Conservation (phyloP, 140 eudicot genomes). For the Senecio squalidus region DNA sequence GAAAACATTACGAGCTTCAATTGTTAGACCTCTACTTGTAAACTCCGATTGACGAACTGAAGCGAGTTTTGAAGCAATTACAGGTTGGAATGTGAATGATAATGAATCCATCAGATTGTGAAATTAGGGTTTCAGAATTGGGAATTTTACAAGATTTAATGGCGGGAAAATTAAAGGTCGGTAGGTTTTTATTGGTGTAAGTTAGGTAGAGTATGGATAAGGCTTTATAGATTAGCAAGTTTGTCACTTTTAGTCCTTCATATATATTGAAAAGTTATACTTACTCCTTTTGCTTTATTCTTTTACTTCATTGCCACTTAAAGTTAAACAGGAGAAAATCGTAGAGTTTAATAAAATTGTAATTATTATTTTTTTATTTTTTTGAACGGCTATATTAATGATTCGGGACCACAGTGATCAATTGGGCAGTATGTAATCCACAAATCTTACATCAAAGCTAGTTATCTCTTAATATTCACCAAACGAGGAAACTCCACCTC, state of each 20-base stretch:
- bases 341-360: too few relatives aligned
- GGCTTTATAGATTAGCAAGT: not conserved
- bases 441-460: too few relatives aligned
- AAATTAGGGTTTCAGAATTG: conserved; percentile 16
- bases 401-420: too few relatives aligned
- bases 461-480: too few relatives aligned
- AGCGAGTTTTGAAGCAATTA: conserved; percentile 7
- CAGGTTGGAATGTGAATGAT: conserved; percentile 19
- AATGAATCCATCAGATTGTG: conserved; percentile 25
- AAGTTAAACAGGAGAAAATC: too few relatives aligned
- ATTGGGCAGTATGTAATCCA: too few relatives aligned
- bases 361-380: too few relatives aligned
- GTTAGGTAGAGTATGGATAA: not conserved
- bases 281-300: not conserved
- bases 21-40: conserved; percentile 3
- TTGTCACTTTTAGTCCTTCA: not conserved
- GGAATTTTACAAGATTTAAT: conserved; percentile 10
- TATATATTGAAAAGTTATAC: not conserved
- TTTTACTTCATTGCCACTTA: too few relatives aligned
- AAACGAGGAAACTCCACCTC: too few relatives aligned
- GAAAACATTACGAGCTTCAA: conserved; percentile 8
- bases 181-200: not conserved
- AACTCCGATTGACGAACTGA: conserved; percentile 12
- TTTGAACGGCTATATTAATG: too few relatives aligned
- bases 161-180: not conserved